Evolutionary conservation across 192 early-diverging fungal species (phyloP), one percentile per base, ranked within the genome.

Genomic region (Podochytrium sp.): DNA sequence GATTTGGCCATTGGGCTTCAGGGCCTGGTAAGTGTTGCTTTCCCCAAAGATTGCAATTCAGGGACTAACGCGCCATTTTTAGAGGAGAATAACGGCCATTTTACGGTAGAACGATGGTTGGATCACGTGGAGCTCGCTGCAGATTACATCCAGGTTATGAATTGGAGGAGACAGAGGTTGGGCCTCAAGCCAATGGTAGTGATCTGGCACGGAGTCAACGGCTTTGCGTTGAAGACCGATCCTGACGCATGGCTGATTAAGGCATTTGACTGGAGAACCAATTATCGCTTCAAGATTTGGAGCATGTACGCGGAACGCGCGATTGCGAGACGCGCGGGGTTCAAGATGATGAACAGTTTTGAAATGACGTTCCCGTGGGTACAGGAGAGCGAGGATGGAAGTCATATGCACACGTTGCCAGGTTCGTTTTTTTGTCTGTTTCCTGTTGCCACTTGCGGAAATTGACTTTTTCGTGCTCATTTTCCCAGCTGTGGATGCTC

Each of bases 331-430:
- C 34, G 34, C 6, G 37, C 12, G 20, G 39, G 35, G 16, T 20
- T 69, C 30, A 69, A 50, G 4, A 23, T 55, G 14, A 69, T 69
- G 30, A 69, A 69, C 47, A 37, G 27, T 14, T 69, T 69, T 39
- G 66, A 69, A 10, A 69, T 69, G 1, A 39, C 66, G 20, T 55
- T 55, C 33, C 66, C 66, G 3, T 69, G 66, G 66, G 37, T 56
- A n/a, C 66, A 55, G 0, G 47, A 69, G n/a, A 27, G 23, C 6
- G 2, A 7, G 1, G 66, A 69, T 35, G 2, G 2, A 10, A 35
- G 18, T 1, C 66, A 69, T 69, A 18, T 61, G 30, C 59, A 38
- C 34, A 61, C 59, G 5, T 18, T 40, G 23, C 59, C 59, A 40
- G 59, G 59, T 61, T 20, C 30, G 52, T 55, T 37, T 35, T 35